Evolutionary conservation across 805 yeast species (phyloP), one percentile per base, ranked within the genome.

Genomic region (Zygotorulaspora danielsina): DNA sequence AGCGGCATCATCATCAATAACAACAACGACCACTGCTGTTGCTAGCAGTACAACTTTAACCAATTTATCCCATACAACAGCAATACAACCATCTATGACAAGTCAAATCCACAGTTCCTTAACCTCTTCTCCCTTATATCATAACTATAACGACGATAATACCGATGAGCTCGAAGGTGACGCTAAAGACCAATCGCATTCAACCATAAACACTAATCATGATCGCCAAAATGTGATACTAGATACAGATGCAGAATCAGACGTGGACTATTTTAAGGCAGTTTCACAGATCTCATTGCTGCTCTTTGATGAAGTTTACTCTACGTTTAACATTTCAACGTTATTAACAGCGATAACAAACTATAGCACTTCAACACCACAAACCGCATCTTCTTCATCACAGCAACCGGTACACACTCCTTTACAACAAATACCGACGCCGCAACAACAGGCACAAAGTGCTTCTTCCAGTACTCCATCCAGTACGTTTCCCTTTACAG

Each of bases 301-400:
- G 1, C 18, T 56, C 12, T 58, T 58, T 42, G 57, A 56, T 13
- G 57, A 55, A 10, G 41, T 55, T 6, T 53, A 51, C 38, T 47
- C 58, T 2, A 41, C 44, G 20, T 58, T 51, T 28, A 56, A 53
- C 34, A 49, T 55, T 5, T 35, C 51, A 1, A 44, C 37, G 18
- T 24, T 55, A 6, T 43, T 58, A 32, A 48, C 52, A 3, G 15
- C 50, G 9, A 30, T 41, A 3, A 32, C 33, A 8, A 20, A 43
- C n/a, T 34, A 34, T 27, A 36, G 36, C 15, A 18, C 25, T 15
- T 36, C 38, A 15, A 40, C 44, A 4, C 47, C 47, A 8, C 47
- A 44, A 31, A 39, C 47, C 9, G 44, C 47, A 27, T 39, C 47
- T 5, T 44, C 47, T 2, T 32, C 43, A 10, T 39, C 38, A 7